Base-by-base conservation (phyloP, 2,329 filamentous ascomycete genomes). In the Penicillium sp. region DNA sequence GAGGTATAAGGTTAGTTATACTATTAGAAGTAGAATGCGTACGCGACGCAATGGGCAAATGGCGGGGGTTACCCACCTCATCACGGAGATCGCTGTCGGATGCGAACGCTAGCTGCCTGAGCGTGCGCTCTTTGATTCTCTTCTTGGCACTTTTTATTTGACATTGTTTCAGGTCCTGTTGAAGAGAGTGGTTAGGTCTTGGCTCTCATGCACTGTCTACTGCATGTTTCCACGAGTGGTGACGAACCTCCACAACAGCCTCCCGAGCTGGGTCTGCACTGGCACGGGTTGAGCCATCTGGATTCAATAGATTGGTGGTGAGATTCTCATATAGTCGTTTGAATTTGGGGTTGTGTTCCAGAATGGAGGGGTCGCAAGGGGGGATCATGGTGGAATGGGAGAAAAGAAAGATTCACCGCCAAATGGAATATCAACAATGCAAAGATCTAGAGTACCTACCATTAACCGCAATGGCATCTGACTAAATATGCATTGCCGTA, bases 311-410 rank as follows among this genome's bases (percentile, higher is more conserved):
- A 9, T 68, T 65, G 1, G 63, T 70, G 2, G 74, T 77, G 2
- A 80, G 48, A 39, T 75, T 68, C 44, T 75, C 70, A 59, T 79
- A 75, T 9, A 79, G 62, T 44, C 67, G 70, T 58, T 77, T 75
- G 50, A 80, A 80, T 50, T 74, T 69, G 8, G 76, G 75, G 52
- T 79, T 78, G 7, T 69, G 67, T 27, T 72, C 69, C 23, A 79
- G 68, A 51, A 77, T 72, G 25, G 67, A 63, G 5, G 72, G 71
- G 42, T 78, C 72, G 45, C 75, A 75, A 46, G 75, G 74, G 37
- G 77, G 76, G 10, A 80, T 73, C 78, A 80, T 79, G 49, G 53
- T 67, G 62, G 55, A 54, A 55, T 54, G 56, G 48, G 33, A 19
- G 48, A 50, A 45, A 58, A 55, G 57, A 43, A 43, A 60, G 55